Evolutionary conservation across 2,329 filamentous ascomycete genomes (phyloP).

Genomic region (Pseudogymnoascus sp.): DNA sequence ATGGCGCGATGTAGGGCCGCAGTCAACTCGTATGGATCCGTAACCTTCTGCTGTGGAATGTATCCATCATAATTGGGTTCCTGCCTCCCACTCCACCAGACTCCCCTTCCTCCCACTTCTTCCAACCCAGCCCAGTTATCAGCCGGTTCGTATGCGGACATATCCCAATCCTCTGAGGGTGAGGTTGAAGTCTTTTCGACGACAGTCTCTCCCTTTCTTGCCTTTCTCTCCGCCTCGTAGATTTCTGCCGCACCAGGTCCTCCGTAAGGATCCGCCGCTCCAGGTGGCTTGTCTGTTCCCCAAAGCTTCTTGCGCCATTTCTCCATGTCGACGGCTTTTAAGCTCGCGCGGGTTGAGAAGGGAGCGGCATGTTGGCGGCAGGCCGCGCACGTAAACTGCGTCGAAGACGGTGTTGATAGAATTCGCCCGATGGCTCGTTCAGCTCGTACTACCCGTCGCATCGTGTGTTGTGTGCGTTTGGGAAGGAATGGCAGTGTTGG

Average conservation of each 20-base stretch:
- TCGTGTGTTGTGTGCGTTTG: conserved; percentile 1
- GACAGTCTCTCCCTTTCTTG: conserved; percentile 10
- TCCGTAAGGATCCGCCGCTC: conserved; percentile 39
- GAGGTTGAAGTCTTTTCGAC: neutral
- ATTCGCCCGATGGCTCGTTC: neutral
- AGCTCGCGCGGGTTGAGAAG: conserved; percentile 23
- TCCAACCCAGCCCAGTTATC: conserved; percentile 44
- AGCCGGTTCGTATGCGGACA: conserved; percentile 35
- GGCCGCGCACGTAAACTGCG: conserved; percentile 16
- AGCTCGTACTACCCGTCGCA: conserved; percentile 1
- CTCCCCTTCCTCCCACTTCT: conserved; percentile 41
- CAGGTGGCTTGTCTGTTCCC: conserved; percentile 41
- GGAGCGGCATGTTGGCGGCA: conserved; percentile 21
- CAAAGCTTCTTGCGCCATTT: conserved; percentile 39
- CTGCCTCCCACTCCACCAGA: conserved; percentile 26
- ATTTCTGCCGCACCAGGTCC: conserved; percentile 23
- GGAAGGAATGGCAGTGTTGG: neutral
- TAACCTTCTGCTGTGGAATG: conserved; percentile 28
- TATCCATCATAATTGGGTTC: conserved; percentile 33
- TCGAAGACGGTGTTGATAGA: neutral
- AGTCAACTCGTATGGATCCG: conserved; percentile 28
- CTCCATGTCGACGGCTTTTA: conserved; percentile 30
- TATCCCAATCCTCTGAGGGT: conserved; percentile 9
- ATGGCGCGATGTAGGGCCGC: conserved; percentile 44
- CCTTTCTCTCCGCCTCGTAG: conserved; percentile 22